These are phyloP conservation scores for Lanzia echinophila DNA, from an alignment of 2,329 filamentous ascomycete genomes.

Conservation along the genomic window DNA sequence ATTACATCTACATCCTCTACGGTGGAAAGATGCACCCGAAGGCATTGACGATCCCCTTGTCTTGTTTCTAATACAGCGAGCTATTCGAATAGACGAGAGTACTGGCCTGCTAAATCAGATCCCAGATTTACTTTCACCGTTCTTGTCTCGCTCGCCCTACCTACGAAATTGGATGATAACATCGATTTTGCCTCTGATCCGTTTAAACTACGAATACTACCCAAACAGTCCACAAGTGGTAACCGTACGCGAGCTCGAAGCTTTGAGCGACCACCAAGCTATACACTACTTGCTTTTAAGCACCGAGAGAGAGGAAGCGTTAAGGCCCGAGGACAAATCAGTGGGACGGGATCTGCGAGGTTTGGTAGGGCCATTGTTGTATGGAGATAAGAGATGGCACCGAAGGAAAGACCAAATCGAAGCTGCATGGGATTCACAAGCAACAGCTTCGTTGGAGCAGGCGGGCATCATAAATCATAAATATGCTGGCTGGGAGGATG, in stretches of 20 bases:
- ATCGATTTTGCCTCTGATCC: conserved; percentile 59
- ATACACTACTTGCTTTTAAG: conserved; percentile 55
- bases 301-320: conserved; percentile 34
- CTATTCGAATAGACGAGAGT: conserved; percentile 62
- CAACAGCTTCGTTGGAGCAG: conserved; percentile 21
- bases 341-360: conserved; percentile 61
- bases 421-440: conserved; percentile 12
- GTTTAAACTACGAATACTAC: conserved; percentile 66
- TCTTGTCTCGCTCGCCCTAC: conserved; percentile 53
- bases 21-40: conserved; percentile 40
- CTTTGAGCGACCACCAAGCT: conserved; percentile 51
- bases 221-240: conserved; percentile 37
- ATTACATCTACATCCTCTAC: conserved; percentile 55
- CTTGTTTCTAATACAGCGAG: conserved; percentile 60
- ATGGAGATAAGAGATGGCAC: conserved; percentile 55
- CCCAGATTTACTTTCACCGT: conserved; percentile 61
- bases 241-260: conserved; percentile 58
- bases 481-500: conserved; percentile 60
- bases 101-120: conserved; percentile 66
- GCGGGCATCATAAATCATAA: conserved; percentile 26
- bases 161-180: conserved; percentile 65
- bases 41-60: conserved; percentile 49
- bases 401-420: conserved; percentile 32
- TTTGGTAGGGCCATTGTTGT: conserved; percentile 67
- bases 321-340: conserved; percentile 24